These are phyloP conservation scores for Dictyostelium intermedium DNA, from an alignment of 78 protist genomes.

Conservation along the genomic window DNA sequence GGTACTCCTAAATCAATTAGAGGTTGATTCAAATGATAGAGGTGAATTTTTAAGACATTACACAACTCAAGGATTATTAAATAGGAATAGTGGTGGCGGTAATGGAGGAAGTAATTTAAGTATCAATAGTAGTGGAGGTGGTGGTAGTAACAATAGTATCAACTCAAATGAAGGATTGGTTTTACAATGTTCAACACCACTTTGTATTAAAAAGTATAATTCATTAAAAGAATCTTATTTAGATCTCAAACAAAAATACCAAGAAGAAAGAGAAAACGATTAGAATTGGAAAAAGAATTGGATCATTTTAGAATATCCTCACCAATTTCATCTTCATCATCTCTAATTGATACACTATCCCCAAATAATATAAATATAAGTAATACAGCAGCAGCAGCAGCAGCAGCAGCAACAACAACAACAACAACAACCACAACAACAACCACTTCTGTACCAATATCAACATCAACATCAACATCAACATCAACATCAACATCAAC, in stretches of 20 bases:
- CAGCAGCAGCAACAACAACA: not conserved
- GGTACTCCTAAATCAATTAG: not conserved
- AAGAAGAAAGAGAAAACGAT: conserved; percentile 38
- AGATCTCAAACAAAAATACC: not conserved
- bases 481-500: too few species aligned
- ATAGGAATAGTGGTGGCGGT: not conserved
- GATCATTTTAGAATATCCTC: not conserved
- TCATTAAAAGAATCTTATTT: not conserved
- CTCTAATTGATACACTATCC: not conserved
- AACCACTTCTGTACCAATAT: not conserved
- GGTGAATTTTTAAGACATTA: conserved; percentile 1
- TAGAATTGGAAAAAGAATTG: conserved; percentile 21
- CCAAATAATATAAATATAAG: not conserved
- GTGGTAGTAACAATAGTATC: not conserved
- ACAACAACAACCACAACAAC: not conserved
- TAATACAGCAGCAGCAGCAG: not conserved
- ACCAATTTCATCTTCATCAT: not conserved
- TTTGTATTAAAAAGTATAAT: conserved; percentile 3
- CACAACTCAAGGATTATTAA: not conserved
- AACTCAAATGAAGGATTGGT: not conserved
- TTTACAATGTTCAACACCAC: not conserved
- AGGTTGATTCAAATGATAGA: not conserved
- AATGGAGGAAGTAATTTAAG: not conserved
- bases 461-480: not conserved
- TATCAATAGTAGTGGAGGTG: not conserved